These are phyloP conservation scores for Cucumis cinereus DNA, from an alignment of 306 rosid species.

Conservation along the genomic window DNA sequence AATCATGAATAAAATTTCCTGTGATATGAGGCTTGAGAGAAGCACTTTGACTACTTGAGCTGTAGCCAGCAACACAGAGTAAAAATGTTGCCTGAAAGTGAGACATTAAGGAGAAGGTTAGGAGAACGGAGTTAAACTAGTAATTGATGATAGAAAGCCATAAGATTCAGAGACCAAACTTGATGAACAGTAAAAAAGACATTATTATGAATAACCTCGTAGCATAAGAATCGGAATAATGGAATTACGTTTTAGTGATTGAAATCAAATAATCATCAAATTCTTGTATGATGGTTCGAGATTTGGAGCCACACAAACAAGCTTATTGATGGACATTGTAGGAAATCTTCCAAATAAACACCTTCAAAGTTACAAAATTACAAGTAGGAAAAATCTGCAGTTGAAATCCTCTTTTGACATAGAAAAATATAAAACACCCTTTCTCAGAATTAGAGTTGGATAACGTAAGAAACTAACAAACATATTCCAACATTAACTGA, in stretches of 20 bases:
- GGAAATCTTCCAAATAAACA: not conserved
- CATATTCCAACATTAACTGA: not conserved
- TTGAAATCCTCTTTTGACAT: not conserved
- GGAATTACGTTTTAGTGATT: not conserved
- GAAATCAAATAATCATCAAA: not conserved
- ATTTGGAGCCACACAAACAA: not conserved
- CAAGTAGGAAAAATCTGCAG: not conserved
- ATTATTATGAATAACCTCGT: not conserved
- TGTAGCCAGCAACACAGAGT: slow-evolving; percentile 56
- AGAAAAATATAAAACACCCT: not conserved
- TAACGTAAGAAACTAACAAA: not conserved
- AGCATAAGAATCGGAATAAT: not conserved
- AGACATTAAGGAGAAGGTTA: slow-evolving; percentile 5
- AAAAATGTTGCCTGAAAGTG: slow-evolving; percentile 48
- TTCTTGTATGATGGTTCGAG: not conserved
- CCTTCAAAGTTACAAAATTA: not conserved
- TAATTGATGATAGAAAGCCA: not conserved
- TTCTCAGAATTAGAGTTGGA: not conserved
- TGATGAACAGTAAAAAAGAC: not conserved
- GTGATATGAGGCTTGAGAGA: slow-evolving; percentile 68
- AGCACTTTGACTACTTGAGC: slow-evolving; percentile 51
- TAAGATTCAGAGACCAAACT: not conserved
- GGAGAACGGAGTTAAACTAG: slow-evolving; percentile 10
- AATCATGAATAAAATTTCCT: slow-evolving; percentile 62
- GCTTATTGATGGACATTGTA: not conserved